Evolutionary conservation across 495 filamentous ascomycete species (phyloP), one percentile per base, ranked within the genome.

Genomic region (Niebla homalea): DNA sequence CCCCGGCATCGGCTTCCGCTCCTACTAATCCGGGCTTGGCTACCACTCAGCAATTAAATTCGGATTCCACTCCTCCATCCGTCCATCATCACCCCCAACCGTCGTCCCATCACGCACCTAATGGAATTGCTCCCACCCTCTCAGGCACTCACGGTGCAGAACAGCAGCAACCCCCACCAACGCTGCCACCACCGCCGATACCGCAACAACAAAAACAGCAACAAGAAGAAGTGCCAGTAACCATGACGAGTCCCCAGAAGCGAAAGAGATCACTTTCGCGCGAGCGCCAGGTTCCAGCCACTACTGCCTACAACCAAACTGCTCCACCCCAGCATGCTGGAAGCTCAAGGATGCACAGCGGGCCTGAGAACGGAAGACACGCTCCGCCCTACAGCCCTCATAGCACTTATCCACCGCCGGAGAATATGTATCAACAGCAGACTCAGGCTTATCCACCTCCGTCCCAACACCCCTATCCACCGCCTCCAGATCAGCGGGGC

Each of bases 371-470:
- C 47, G 52, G 51, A 47, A 45, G 36, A 63, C 57, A 14, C 56
- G 55, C 43, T 54, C 59, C 52, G 60, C 67, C 5, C 56, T 64
- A 39, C 37, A 54, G 43, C 46, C 57, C 41, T 41, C 58, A 14
- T 52, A 65, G 36, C 45, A 54, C 43, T 46, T 58, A 58, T 52
- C 55, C 55, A 15, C 55, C 55, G 18, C 55, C 51, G 39, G 47
- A 55, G 16, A n/a, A 47, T 48, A 20, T 25, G 14, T 48, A 48
- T 36, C 45, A 48, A 35, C 45, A 35, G 21, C 45, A 29, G 45
- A 15, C 45, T 11, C 45, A 48, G 25, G 38, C 49, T 22, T 56
- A 56, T 23, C 54, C 54, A 22, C 53, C 48, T 3, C 49, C 49
- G 14, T 50, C 54, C 39, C 54, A 47, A 46, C 49, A 56, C 29